Conservation (phyloP, 495 filamentous ascomycete species). For the Glonium stellatum region DNA sequence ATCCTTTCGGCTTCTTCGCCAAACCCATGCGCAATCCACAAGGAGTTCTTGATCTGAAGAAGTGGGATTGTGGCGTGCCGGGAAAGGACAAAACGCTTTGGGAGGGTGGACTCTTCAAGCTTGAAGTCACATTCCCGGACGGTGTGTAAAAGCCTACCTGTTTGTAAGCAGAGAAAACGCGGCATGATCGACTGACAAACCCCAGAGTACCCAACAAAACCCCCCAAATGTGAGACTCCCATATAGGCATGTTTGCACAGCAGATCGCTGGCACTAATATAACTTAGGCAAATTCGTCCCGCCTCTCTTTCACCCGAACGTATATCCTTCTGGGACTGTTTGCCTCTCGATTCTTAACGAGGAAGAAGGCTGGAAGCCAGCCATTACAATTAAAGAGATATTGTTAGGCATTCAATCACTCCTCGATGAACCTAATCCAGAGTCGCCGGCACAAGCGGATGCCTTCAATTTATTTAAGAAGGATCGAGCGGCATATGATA, state of each 20-base stretch:
- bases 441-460: conserved; percentile 93
- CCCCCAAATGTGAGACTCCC: conserved; percentile 73
- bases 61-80: conserved; percentile 93
- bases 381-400: conserved; percentile 97
- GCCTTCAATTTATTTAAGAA: conserved; percentile 96
- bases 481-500: conserved; percentile 80
- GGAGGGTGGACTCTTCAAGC: conserved; percentile 93
- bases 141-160: conserved; percentile 50
- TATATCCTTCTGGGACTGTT: conserved; percentile 96
- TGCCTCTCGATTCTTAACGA: conserved; percentile 98
- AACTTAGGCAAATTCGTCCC: conserved; percentile 86
- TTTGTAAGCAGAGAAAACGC: conserved; percentile 6
- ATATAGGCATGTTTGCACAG: background rate
- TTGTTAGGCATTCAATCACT: conserved; percentile 92
- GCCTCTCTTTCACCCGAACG: conserved; percentile 96
- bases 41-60: conserved; percentile 84
- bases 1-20: conserved; percentile 96
- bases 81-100: conserved; percentile 94
- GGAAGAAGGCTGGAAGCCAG: conserved; percentile 96
- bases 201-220: conserved; percentile 95
- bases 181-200: conserved; percentile 24
- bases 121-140: conserved; percentile 88
- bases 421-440: conserved; percentile 92
- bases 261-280: background rate
- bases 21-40: conserved; percentile 72